These are phyloP conservation scores for Vitis hybrid DNA, from an alignment of 177 flowering plant species.

Conservation along the genomic window DNA sequence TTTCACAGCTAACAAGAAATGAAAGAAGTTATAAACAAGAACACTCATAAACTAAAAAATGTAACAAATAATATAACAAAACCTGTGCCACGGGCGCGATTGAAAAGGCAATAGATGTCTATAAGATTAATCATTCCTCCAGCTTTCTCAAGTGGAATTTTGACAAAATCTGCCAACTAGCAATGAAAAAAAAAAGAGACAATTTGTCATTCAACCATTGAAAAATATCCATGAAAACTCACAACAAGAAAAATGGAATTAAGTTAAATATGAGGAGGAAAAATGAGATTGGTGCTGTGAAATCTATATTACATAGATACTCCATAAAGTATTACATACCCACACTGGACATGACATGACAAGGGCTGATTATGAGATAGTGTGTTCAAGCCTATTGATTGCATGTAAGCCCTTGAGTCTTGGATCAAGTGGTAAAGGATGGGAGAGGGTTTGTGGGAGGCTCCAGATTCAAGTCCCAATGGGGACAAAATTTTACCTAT, in stretches of 20 bases:
- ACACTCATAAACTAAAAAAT: neutral
- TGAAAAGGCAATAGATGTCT: slow-evolving; percentile 90
- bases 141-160: slow-evolving; percentile 79
- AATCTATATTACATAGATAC: neutral
- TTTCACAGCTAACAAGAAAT: neutral
- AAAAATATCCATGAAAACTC: neutral
- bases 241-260: neutral
- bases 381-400: no score
- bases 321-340: neutral
- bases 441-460: no score
- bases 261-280: neutral
- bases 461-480: no score
- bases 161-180: slow-evolving; percentile 97
- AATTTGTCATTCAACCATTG: neutral
- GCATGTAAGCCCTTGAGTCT: no score
- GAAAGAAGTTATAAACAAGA: neutral
- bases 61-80: neutral
- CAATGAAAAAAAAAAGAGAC: neutral
- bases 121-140: slow-evolving; percentile 95
- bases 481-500: no score
- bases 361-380: no score
- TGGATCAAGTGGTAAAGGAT: no score
- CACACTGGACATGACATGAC: no score
- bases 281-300: neutral
- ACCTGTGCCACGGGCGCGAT: slow-evolving; percentile 99